Evolutionary conservation across 768 basidiomycete species (phyloP).

Genomic region (Dentipellis fragilis): DNA sequence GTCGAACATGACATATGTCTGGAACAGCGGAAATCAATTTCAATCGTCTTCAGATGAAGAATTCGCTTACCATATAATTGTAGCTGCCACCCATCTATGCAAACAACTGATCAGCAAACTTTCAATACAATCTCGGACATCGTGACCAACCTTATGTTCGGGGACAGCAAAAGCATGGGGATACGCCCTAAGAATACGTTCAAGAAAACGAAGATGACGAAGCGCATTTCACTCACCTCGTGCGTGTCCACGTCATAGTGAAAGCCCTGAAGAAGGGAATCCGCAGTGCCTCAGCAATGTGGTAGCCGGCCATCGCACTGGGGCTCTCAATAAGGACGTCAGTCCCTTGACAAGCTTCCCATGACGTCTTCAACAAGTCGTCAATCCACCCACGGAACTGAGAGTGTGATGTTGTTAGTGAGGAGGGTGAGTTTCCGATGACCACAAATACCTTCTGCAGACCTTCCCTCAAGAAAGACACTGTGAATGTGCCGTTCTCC

Average conservation of each 20-base stretch:
- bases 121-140: not conserved
- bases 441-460: slow-evolving; percentile 57
- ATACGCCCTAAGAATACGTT: slow-evolving; percentile 56
- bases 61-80: slow-evolving; percentile 81
- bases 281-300: slow-evolving; percentile 88
- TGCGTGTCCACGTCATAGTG: slow-evolving; percentile 97
- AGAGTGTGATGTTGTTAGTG: slow-evolving; percentile 2
- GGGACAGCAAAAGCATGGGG: slow-evolving; percentile 98
- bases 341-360: slow-evolving; percentile 92
- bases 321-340: slow-evolving; percentile 93
- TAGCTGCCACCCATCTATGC: slow-evolving; percentile 88
- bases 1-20: slow-evolving; percentile 96
- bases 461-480: slow-evolving; percentile 88
- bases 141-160: slow-evolving; percentile 64
- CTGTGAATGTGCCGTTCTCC: slow-evolving; percentile 96
- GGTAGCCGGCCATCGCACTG: slow-evolving; percentile 94
- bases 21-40: slow-evolving; percentile 2
- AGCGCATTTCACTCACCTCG: slow-evolving; percentile 38
- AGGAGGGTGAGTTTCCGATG: not conserved
- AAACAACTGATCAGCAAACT: not conserved
- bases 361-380: slow-evolving; percentile 88
- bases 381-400: slow-evolving; percentile 98
- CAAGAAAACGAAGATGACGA: not conserved
- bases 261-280: slow-evolving; percentile 96
- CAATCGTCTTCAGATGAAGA: not conserved